A percentile compares a stretch with the other conserved stretches of the same genome.
Evolutionary conservation across 352 stramenopile genomes (phyloP).

Genomic region (Globisporangium paroecandrum): DNA sequence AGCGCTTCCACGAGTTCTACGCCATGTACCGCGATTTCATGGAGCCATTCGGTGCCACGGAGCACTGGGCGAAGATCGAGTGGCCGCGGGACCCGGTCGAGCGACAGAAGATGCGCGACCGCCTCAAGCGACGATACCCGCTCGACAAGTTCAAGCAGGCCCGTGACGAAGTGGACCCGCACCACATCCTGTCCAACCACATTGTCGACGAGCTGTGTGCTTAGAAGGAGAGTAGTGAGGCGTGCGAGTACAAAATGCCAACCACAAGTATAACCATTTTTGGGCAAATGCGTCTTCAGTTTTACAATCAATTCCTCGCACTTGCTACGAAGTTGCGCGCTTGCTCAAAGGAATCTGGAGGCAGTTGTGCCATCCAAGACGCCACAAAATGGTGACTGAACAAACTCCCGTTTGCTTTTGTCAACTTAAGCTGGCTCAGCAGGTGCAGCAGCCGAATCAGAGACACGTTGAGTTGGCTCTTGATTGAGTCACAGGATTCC

Average conservation of each 20-base stretch:
- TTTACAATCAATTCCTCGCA: neutral
- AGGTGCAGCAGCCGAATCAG: constrained; percentile 34
- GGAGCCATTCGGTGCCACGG: constrained; percentile 83
- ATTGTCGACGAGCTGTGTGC: constrained; percentile 82
- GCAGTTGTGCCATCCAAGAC: constrained; percentile 32
- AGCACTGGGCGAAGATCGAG: constrained; percentile 98
- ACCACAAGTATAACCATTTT: neutral
- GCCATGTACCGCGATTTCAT: constrained; percentile 86
- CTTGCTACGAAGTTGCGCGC: constrained; percentile 15
- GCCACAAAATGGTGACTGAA: constrained; percentile 32
- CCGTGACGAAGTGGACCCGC: constrained; percentile 89
- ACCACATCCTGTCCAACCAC: constrained; percentile 90
- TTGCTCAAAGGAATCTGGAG: constrained; percentile 20
- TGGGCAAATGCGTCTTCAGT: neutral
- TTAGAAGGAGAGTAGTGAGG: constrained; percentile 8
- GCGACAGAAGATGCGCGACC: constrained; percentile 48
- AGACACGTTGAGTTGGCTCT: constrained; percentile 29
- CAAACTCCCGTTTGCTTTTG: constrained; percentile 8
- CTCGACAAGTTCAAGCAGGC: constrained; percentile 89
- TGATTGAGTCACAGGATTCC: constrained; percentile 9
- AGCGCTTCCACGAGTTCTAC: constrained; percentile 93
- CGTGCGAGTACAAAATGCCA: neutral
- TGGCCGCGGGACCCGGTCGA: constrained; percentile 54
- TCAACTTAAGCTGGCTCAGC: constrained; percentile 17
- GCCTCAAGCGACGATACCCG: constrained; percentile 81